Conservation (phyloP, 2,329 filamentous ascomycete genomes). For the Ascochyta lentis region DNA sequence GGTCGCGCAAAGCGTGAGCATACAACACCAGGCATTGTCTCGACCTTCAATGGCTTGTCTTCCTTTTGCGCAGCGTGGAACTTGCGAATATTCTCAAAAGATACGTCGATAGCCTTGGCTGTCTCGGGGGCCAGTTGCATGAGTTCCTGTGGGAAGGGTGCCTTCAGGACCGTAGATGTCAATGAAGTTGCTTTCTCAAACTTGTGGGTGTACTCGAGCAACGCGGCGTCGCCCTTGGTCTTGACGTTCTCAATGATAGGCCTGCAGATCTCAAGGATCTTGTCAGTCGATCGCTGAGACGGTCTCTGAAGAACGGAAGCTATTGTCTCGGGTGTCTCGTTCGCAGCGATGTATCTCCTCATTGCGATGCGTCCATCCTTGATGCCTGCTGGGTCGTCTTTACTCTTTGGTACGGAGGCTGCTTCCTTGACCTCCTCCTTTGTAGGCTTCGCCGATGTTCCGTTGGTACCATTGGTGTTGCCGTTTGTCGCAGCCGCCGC, state of each 20-base stretch:
- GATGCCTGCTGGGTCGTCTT: constrained; percentile 58
- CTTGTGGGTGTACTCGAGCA: constrained; percentile 94
- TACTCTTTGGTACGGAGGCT: constrained; percentile 60
- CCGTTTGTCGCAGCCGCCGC: constrained; percentile 50
- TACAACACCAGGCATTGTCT: constrained; percentile 97
- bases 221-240: constrained; percentile 81
- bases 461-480: constrained; percentile 20
- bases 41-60: constrained; percentile 79
- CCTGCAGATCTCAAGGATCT: constrained; percentile 86
- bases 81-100: constrained; percentile 90
- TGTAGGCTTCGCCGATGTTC: constrained; percentile 27
- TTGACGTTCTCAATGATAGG: constrained; percentile 92
- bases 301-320: constrained; percentile 81
- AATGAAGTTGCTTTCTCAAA: constrained; percentile 96
- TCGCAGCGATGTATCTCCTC: constrained; percentile 75
- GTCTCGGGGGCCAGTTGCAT: constrained; percentile 88
- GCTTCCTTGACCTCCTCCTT: constrained; percentile 58
- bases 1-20: constrained; percentile 92
- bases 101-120: constrained; percentile 88
- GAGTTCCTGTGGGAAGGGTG: constrained; percentile 82
- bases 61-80: constrained; percentile 95
- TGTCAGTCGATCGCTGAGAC: constrained; percentile 92
- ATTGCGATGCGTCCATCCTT: constrained; percentile 74
- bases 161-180: constrained; percentile 85
- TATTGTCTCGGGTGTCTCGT: constrained; percentile 70